Evolutionary conservation across 768 basidiomycete species (phyloP).

Genomic region (Leccinum uliginosum): DNA sequence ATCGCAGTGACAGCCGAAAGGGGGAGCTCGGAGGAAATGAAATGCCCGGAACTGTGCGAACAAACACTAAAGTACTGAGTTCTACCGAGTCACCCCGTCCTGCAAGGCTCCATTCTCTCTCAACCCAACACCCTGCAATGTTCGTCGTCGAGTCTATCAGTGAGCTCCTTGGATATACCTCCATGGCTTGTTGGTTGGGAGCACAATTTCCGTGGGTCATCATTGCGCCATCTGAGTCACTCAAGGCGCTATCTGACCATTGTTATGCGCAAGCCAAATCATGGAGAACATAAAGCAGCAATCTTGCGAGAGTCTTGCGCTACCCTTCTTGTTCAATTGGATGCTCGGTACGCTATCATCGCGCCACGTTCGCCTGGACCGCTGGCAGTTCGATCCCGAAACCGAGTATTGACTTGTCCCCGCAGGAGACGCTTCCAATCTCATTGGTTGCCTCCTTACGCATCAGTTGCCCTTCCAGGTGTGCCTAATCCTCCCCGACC

Average conservation of each 20-base stretch:
- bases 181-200: constrained; percentile 77
- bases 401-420: constrained; percentile 5
- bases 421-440: constrained; percentile 87
- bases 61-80: neutral
- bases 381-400: neutral
- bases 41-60: constrained; percentile 9
- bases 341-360: constrained; percentile 61
- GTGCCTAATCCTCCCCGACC: constrained; percentile 20
- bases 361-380: constrained; percentile 2
- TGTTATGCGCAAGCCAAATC: constrained; percentile 63
- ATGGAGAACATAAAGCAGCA: constrained; percentile 69
- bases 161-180: constrained; percentile 64
- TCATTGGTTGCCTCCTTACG: constrained; percentile 88
- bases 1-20: neutral
- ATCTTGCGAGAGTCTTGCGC: constrained; percentile 85
- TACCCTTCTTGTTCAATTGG: constrained; percentile 95
- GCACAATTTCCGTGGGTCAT: constrained; percentile 82
- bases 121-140: constrained; percentile 7
- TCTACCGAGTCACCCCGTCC: neutral
- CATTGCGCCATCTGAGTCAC: constrained; percentile 3
- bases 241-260: constrained; percentile 10
- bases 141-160: constrained; percentile 38
- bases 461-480: constrained; percentile 95
- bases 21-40: neutral
- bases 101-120: neutral